Percentiles rank a stretch among this genome's conserved stretches.
phyloP scores from a whole-genome alignment of 228 moss, liverwort and hornwort species.

The Sphagnum fallax region DNA sequence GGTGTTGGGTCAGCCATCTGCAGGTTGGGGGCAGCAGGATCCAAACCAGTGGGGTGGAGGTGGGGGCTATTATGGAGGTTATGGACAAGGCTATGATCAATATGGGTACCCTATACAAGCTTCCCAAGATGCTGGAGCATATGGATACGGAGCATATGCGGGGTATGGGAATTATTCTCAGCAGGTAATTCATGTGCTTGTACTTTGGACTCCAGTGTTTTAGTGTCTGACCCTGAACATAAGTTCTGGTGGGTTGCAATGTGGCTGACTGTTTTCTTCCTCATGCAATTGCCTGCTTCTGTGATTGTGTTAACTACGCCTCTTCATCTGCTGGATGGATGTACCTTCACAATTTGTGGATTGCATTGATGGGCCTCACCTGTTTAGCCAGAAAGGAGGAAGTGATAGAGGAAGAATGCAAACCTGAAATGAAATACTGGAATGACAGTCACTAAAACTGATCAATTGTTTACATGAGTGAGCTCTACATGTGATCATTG shows the following conservation, averaged over 20 bases:
- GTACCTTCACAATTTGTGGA: no score
- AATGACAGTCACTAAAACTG: slow-evolving; percentile 34
- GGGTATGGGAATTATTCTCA: slow-evolving; percentile 96
- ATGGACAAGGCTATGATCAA: slow-evolving; percentile 86
- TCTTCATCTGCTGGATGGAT: no score
- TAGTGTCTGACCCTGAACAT: no score
- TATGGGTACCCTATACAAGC: slow-evolving; percentile 88
- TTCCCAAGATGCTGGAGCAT: slow-evolving; percentile 87
- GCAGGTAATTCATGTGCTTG: slow-evolving; percentile 69
- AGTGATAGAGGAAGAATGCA: no score
- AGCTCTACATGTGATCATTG: slow-evolving; percentile 39
- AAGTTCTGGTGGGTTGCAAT: no score
- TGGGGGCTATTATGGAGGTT: slow-evolving; percentile 88
- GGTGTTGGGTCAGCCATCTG: slow-evolving; percentile 44
- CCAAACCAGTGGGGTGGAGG: slow-evolving; percentile 90
- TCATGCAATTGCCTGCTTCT: no score
- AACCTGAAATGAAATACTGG: no score
- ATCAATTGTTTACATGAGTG: slow-evolving; percentile 65
- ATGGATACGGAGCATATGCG: slow-evolving; percentile 86
- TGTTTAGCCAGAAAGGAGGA: no score
- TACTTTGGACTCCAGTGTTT: background rate
- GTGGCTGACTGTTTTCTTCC: no score
- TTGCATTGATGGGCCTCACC: no score
- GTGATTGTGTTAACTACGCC: no score
- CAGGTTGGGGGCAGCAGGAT: slow-evolving; percentile 87